Percentiles rank a stretch among this genome's conserved stretches.
These are phyloP conservation scores for Pyracantha coccinea DNA, from an alignment of 331 rosid species.

Conservation along the genomic window DNA sequence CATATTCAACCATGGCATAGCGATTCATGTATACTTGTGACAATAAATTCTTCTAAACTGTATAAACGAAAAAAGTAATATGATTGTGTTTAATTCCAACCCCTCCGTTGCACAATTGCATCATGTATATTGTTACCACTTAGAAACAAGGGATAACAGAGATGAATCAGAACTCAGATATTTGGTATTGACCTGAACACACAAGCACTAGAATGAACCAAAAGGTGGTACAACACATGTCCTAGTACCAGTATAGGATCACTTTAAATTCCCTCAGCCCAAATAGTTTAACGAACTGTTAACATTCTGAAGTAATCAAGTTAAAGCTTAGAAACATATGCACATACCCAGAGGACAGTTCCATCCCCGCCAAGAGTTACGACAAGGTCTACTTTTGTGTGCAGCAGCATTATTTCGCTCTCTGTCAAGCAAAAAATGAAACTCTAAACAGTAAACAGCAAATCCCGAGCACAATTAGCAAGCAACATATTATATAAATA, in stretches of 20 bases:
- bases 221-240: neutral
- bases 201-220: neutral
- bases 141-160: neutral
- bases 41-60: neutral
- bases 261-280: too few species aligned
- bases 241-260: too few species aligned
- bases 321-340: slow-evolving; percentile 12
- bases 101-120: neutral
- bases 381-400: slow-evolving; percentile 84
- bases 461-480: neutral
- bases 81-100: neutral
- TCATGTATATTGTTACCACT: neutral
- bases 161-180: neutral
- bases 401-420: slow-evolving; percentile 50
- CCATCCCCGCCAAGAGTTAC: slow-evolving; percentile 98
- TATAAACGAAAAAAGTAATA: neutral
- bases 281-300: too few species aligned
- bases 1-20: neutral
- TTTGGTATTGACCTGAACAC: neutral
- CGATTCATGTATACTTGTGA: neutral
- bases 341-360: slow-evolving; percentile 90
- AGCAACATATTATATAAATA: neutral
- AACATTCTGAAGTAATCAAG: neutral
- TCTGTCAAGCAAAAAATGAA: slow-evolving; percentile 36
- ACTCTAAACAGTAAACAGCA: neutral